These are phyloP conservation scores for Peterozyma toletana DNA, from an alignment of 805 yeast species.

Conservation along the genomic window DNA sequence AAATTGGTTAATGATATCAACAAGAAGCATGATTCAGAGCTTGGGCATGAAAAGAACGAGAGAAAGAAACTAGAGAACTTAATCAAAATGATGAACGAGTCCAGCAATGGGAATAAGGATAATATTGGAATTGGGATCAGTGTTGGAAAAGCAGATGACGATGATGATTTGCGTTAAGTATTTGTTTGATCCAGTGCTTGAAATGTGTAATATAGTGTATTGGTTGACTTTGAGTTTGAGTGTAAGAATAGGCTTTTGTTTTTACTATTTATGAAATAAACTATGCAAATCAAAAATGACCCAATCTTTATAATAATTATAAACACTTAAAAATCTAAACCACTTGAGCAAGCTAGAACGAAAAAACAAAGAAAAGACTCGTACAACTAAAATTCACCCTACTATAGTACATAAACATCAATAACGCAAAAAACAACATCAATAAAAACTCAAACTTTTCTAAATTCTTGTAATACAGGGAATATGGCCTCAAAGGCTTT, in stretches of 20 bases:
- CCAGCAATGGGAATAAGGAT: not conserved
- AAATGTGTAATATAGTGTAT: no score
- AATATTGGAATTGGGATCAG: not conserved
- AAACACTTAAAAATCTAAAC: no score
- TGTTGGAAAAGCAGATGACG: no score
- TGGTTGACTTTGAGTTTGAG: no score
- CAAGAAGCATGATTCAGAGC: constrained; percentile 50
- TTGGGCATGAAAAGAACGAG: constrained; percentile 47
- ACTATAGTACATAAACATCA: not conserved
- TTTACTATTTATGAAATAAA: no score
- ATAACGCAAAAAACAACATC: not conserved
- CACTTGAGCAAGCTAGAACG: not conserved
- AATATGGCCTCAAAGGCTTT: constrained; percentile 98
- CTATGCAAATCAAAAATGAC: no score
- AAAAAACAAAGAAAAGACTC: not conserved
- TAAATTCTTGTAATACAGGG: constrained; percentile 96
- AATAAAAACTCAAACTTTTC: constrained; percentile 49
- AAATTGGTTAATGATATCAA: constrained; percentile 57
- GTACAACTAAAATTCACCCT: not conserved
- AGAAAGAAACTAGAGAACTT: constrained; percentile 37
- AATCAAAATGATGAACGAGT: constrained; percentile 20
- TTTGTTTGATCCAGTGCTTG: no score
- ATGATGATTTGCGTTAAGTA: no score
- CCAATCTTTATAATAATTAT: no score
- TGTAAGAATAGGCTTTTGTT: no score